phyloP scores from a whole-genome alignment of 2,329 filamentous ascomycete genomes.

The Ceratocystis ficicola region DNA sequence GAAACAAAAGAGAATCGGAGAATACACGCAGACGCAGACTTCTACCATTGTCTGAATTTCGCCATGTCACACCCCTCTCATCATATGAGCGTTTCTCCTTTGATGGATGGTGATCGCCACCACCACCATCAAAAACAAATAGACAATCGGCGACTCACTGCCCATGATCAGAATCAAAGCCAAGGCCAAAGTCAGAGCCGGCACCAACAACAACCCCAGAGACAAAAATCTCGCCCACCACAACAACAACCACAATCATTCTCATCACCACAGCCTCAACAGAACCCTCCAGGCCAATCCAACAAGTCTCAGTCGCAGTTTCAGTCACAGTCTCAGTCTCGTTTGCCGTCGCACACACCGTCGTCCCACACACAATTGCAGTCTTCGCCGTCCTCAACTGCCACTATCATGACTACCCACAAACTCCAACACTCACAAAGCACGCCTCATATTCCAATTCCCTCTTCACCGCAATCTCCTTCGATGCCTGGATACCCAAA shows the following conservation, averaged over 20 bases:
- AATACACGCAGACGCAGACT: neutral
- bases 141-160: slow-evolving; percentile 15
- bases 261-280: neutral
- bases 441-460: slow-evolving; percentile 18
- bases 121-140: slow-evolving; percentile 10
- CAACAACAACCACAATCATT: neutral
- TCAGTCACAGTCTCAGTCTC: neutral
- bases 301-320: neutral
- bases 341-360: neutral
- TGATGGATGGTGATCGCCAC: neutral
- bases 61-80: slow-evolving; percentile 19
- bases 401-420: neutral
- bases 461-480: neutral
- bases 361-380: neutral
- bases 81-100: slow-evolving; percentile 13
- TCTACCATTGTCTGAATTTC: neutral
- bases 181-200: slow-evolving; percentile 2
- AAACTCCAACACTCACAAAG: slow-evolving; percentile 20
- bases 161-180: slow-evolving; percentile 1
- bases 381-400: neutral
- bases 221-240: slow-evolving; percentile 3
- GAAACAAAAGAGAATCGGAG: neutral
- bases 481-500: neutral
- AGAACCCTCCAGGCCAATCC: too few species aligned
- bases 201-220: neutral